Base-by-base conservation (phyloP, 345 rosid genomes). In the Syzygium oleosum region DNA sequence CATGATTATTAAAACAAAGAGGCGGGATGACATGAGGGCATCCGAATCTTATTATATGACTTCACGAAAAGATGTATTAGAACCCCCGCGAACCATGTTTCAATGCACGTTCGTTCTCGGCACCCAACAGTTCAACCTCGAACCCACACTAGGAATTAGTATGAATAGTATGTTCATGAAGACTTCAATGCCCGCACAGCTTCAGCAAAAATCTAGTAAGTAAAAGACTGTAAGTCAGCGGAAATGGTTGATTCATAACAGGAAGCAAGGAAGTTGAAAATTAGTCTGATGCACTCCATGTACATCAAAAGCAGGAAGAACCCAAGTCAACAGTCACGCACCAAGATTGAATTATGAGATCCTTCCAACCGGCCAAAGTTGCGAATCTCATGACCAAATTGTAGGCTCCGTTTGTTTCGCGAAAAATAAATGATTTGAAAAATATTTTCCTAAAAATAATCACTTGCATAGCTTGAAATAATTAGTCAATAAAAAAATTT, bases 141-240 rank as follows among this genome's bases (percentile, higher is more conserved):
- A 17, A 17, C 46, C 23, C 80, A 73, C 43, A 12, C 49, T 73
- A 73, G 43, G 80, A 34, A 68, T 34, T 34, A 68, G 13, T 0
- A 68, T 68, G 23, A 9, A 34, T 49, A 34, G 80, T 31, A 19
- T 38, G 80, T 34, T 92, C 91, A 90, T 5, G 88, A 85, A 58
- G 87, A 92, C 86, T 88, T 92, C 90, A 91, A 84, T 84, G 91
- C 94, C 86, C 85, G 89, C 38, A 94, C 80, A 0, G 94, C 94
- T 0, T 92, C 93, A 78, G 93, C 92, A 91, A 94, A 92, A 61
- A 92, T 88, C 94, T 94, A 87, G 5, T 65, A 80, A 52, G 53
- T 55, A 73, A 12, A 89, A 10, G 56, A 38, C 85, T 79, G 23
- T 65, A 34, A 52, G 65, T 85, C 89, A 91, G 52, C 41, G 55